Evolutionary conservation across 129 eudicot species (phyloP).

Genomic region (Mikania micrantha): DNA sequence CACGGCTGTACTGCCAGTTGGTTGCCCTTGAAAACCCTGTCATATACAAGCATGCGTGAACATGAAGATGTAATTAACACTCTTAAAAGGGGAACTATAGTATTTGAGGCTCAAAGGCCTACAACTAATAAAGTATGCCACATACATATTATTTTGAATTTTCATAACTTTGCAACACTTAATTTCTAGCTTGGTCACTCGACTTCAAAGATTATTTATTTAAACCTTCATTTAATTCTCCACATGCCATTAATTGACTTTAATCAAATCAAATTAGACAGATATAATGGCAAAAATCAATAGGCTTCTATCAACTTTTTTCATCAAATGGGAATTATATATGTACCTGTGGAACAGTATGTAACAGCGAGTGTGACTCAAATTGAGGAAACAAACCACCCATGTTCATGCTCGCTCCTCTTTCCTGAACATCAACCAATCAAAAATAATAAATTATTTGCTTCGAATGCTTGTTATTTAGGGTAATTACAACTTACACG

Average conservation of each 20-base stretch:
- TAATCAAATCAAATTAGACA: background rate
- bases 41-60: constrained; percentile 18
- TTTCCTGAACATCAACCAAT: constrained; percentile 46
- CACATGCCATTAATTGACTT: background rate
- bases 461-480: background rate
- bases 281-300: background rate
- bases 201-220: background rate
- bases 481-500: constrained; percentile 30
- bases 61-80: background rate
- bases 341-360: constrained; percentile 65
- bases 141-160: background rate
- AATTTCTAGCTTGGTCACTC: background rate
- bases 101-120: background rate
- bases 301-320: too few relatives aligned
- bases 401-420: constrained; percentile 60
- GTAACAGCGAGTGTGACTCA: constrained; percentile 63
- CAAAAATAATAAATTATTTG: too few relatives aligned
- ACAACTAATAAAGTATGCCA: background rate
- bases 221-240: background rate
- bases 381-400: constrained; percentile 60
- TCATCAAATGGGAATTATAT: constrained; percentile 28
- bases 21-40: constrained; percentile 79
- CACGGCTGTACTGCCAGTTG: constrained; percentile 61
- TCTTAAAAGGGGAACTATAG: background rate
- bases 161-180: too few relatives aligned